These are phyloP conservation scores for Podaxis rugospora DNA, from an alignment of 768 basidiomycete species.

Conservation along the genomic window DNA sequence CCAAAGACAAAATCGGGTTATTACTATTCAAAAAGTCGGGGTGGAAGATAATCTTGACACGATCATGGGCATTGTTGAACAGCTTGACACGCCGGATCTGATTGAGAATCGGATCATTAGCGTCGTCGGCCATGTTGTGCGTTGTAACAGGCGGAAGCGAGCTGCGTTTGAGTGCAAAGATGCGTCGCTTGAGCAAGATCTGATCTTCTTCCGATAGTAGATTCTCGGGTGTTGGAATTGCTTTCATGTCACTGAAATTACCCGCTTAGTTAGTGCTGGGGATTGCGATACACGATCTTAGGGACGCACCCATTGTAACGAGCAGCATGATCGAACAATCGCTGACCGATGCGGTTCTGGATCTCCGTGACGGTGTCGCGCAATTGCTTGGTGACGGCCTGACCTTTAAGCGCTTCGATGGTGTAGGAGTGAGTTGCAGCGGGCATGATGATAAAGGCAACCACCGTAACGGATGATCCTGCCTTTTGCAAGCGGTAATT, in stretches of 20 bases:
- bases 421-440: conserved; percentile 96
- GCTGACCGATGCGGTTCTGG: conserved; percentile 86
- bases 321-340: conserved; percentile 92
- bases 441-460: conserved; percentile 99
- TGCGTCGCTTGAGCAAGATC: conserved; percentile 90
- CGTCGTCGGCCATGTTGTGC: conserved; percentile 97
- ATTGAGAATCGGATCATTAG: conserved; percentile 88
- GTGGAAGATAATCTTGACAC: conserved; percentile 97
- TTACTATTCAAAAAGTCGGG: conserved; percentile 98
- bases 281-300: neutral
- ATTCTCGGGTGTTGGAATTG: conserved; percentile 66
- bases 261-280: neutral
- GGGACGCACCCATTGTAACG: conserved; percentile 78
- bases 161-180: conserved; percentile 93
- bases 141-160: conserved; percentile 95
- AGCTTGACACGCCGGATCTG: conserved; percentile 92
- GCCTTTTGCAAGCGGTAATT: conserved; percentile 50
- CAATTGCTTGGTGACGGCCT: conserved; percentile 96
- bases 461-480: conserved; percentile 77
- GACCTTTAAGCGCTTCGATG: conserved; percentile 91
- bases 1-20: conserved; percentile 94
- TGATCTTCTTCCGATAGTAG: conserved; percentile 91
- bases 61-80: conserved; percentile 84
- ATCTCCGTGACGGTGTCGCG: conserved; percentile 95
- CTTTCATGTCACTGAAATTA: conserved; percentile 59